Conservation (phyloP, 2,329 filamentous ascomycete species). For the Neofusicoccum cordaticola region DNA sequence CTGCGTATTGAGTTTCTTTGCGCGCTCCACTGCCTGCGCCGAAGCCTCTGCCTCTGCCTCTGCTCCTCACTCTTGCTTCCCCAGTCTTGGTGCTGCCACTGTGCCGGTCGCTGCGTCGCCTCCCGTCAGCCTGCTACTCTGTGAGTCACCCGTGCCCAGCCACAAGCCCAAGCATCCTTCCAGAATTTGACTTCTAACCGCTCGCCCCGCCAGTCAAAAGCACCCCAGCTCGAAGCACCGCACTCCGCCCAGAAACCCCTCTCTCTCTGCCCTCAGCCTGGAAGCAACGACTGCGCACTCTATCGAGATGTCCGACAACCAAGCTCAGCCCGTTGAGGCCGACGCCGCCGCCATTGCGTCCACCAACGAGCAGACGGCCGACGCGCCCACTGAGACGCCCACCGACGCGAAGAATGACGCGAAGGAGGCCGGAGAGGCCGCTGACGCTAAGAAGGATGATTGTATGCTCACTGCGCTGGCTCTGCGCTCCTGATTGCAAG, state of each 20-base stretch:
- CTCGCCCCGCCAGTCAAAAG: conserved; percentile 8
- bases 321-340: conserved; percentile 22
- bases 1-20: background rate
- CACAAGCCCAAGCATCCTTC: background rate
- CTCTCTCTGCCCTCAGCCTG: background rate
- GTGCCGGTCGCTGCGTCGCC: background rate
- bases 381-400: conserved; percentile 18
- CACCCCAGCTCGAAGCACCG: background rate
- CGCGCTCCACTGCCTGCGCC: background rate
- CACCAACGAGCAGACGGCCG: conserved; percentile 19
- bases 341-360: conserved; percentile 20
- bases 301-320: conserved; percentile 14
- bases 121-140: background rate
- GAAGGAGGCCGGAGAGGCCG: conserved; percentile 21
- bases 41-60: too few species aligned
- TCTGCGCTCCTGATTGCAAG: background rate
- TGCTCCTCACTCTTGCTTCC: background rate
- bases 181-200: conserved; percentile 10
- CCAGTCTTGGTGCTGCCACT: background rate
- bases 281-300: background rate
- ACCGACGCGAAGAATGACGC: background rate
- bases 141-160: background rate
- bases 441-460: conserved; percentile 20
- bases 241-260: background rate
- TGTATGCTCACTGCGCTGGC: background rate